phyloP scores from a whole-genome alignment of 2,329 filamentous ascomycete genomes.

The Epichloe brachyelytri region DNA sequence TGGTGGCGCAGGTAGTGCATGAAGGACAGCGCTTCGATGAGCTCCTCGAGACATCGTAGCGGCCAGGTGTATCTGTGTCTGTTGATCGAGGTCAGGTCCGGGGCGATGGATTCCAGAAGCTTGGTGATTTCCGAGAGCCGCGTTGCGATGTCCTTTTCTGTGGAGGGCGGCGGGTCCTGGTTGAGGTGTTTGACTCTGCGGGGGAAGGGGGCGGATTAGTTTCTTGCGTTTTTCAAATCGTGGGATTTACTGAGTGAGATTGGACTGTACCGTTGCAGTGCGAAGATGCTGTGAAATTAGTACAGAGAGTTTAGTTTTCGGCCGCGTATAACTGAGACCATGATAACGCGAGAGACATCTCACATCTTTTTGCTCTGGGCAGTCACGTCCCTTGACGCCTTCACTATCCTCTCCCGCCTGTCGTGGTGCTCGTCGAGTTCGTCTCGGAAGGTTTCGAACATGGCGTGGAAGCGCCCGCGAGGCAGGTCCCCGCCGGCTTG shows the following conservation, averaged over 20 bases:
- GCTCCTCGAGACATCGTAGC: conserved; percentile 83
- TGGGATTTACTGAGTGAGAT: not conserved
- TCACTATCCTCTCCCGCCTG: conserved; percentile 77
- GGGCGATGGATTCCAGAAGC: conserved; percentile 53
- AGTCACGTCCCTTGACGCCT: conserved; percentile 84
- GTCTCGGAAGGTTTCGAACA: conserved; percentile 77
- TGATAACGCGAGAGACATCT: conserved; percentile 12
- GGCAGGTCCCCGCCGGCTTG: conserved; percentile 25
- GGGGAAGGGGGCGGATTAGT: not conserved
- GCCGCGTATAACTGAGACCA: not conserved
- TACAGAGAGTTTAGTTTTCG: no score
- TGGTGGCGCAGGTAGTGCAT: conserved; percentile 75
- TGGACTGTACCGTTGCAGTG: conserved; percentile 23
- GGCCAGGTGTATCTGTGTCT: conserved; percentile 69
- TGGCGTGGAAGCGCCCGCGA: conserved; percentile 42
- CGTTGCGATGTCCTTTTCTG: conserved; percentile 55
- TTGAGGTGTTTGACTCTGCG: conserved; percentile 50
- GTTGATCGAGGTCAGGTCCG: conserved; percentile 68
- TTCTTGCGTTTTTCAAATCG: not conserved
- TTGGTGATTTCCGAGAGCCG: conserved; percentile 59
- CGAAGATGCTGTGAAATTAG: conserved; percentile 21
- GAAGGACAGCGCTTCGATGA: conserved; percentile 84
- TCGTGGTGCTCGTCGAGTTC: conserved; percentile 94
- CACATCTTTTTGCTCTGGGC: conserved; percentile 95
- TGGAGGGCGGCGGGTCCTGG: conserved; percentile 50